A percentile compares a stretch with the other conserved stretches of the same genome.
phyloP scores from a whole-genome alignment of 176 grass and related monocot genomes.

The Ensete glaucum region DNA sequence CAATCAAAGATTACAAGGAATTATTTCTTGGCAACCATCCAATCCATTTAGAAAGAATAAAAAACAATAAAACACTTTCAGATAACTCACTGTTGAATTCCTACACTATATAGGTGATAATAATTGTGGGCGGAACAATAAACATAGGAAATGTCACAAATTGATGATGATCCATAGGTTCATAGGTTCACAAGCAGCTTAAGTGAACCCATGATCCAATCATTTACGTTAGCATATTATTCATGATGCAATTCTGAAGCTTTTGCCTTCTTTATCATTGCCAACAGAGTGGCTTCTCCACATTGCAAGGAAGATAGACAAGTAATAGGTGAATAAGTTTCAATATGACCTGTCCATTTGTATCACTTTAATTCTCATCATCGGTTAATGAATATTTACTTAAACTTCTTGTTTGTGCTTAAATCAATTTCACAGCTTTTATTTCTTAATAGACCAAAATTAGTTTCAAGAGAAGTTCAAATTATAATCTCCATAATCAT shows the following conservation, averaged over 20 bases:
- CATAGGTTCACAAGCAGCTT: background rate
- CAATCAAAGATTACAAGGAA: background rate
- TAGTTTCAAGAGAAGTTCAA: background rate
- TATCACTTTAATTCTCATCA: background rate
- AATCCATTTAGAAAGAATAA: background rate
- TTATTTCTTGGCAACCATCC: background rate
- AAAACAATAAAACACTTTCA: background rate
- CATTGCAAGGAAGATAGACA: background rate
- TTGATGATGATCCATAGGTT: background rate
- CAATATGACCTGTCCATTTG: background rate
- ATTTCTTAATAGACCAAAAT: background rate
- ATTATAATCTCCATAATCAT: background rate
- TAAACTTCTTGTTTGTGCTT: background rate
- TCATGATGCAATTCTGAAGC: background rate
- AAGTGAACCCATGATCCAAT: background rate
- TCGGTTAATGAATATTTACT: background rate
- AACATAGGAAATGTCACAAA: background rate
- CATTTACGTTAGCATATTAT: background rate
- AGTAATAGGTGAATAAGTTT: background rate
- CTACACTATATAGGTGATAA: background rate
- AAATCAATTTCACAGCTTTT: background rate
- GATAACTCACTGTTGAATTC: background rate
- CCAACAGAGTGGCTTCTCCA: background rate
- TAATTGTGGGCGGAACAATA: background rate
- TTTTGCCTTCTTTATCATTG: background rate